These are phyloP conservation scores for Arthrinium phaeospermum DNA, from an alignment of 2,329 filamentous ascomycete genomes.

Conservation along the genomic window DNA sequence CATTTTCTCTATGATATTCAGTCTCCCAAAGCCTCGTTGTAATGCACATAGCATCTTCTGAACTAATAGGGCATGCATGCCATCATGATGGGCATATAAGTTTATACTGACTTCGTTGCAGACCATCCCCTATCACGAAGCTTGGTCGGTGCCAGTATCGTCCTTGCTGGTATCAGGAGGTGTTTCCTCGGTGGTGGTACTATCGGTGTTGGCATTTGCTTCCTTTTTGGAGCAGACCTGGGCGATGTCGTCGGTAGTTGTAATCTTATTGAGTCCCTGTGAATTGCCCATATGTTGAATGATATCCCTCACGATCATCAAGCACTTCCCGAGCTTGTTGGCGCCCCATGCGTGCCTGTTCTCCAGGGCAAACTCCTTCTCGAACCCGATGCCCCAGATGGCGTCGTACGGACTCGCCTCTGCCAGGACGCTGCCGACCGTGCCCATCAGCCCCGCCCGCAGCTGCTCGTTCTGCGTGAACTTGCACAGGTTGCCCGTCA, in stretches of 20 bases:
- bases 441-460: neutral
- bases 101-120: no score
- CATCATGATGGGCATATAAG: no score
- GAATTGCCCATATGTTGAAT: neutral
- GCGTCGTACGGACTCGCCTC: constrained; percentile 9
- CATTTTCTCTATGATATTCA: no score
- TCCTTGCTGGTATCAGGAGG: no score
- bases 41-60: no score
- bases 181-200: neutral
- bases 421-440: neutral
- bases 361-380: neutral
- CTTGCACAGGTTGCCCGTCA: constrained; percentile 12
- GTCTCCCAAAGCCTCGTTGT: no score
- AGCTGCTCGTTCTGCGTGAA: constrained; percentile 13
- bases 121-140: neutral
- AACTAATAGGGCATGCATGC: no score
- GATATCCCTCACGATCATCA: neutral
- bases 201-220: neutral
- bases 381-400: constrained; percentile 9
- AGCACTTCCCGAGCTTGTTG: neutral
- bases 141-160: neutral
- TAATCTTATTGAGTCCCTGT: neutral
- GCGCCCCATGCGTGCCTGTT: neutral
- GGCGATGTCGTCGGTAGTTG: neutral
- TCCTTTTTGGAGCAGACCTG: neutral